Base-by-base conservation (phyloP, 306 rosid species). In the Castanea mollissima region DNA sequence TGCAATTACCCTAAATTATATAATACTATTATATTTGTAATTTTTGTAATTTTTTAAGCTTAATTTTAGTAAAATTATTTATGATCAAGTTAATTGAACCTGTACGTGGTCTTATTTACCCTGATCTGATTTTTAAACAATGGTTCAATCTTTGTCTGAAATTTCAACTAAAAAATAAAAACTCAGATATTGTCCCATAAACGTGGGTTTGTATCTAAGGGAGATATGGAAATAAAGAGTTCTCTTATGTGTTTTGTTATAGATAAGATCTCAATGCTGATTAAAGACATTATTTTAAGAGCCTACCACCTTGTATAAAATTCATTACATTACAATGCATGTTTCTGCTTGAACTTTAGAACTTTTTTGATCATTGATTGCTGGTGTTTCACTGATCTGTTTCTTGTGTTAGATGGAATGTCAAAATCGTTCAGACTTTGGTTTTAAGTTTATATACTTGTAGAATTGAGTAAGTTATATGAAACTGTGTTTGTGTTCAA, bases 331-430 rank as follows among this genome's bases (percentile, higher is more conserved):
- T 83, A 74, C 70, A 29, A 56, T 75, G 21, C 54, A 32, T 57
- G 73, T 67, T 59, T 20, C 75, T 76, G 19, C 69, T 14, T 31
- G 70, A 59, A 23, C 67, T 76, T 71, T n/a, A 69, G 31, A 44
- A 41, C 55, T 54, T 73, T 80, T 82, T 38, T 19, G n/a, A 62
- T 55, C 29, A 77, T 32, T 38, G 21, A 70, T 57, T 73, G 21
- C 34, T 56, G 31, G 35, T 70, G 64, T 81, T 15, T 57, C 76
- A 32, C 71, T 69, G 11, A 60, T 34, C 38, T 57, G 25, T 31
- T 74, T 86, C 49, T 79, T 74, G 21, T 72, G 46, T 67, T 56
- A 59, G 74, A 67, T 60, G 74, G 59, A 35, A 29, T 44, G 32
- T 54, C 75, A 73, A 55, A 55, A 25, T 76, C 46, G 60, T 35